Evolutionary conservation across 2,329 filamentous ascomycete species (phyloP).

Genomic region (Trichoderma arundinaceum): DNA sequence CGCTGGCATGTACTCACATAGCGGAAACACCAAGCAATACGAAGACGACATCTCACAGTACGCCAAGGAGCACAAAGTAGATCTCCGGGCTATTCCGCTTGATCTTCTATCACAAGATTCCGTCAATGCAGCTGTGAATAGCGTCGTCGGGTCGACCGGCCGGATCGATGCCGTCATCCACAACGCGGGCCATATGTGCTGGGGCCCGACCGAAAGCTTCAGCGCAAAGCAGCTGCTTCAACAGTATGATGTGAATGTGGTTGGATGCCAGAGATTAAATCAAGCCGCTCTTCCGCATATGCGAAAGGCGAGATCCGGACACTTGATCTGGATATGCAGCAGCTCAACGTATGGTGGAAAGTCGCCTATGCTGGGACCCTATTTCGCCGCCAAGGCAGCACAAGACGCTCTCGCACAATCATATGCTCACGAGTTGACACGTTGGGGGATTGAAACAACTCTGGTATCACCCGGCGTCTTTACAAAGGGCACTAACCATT

Average conservation of each 20-base stretch:
- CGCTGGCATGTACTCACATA: constrained; percentile 20
- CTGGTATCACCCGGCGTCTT: constrained; percentile 16
- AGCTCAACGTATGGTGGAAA: constrained; percentile 24
- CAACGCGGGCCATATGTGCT: constrained; percentile 23
- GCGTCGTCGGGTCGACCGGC: constrained; percentile 8
- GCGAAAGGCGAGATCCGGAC: constrained; percentile 15
- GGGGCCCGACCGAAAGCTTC: constrained; percentile 22
- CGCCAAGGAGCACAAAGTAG: constrained; percentile 16
- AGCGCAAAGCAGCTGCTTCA: constrained; percentile 22
- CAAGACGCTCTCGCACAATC: constrained; percentile 16
- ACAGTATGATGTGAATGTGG: constrained; percentile 15
- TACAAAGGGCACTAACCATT: constrained; percentile 16
- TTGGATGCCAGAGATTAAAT: constrained; percentile 20
- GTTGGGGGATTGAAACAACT: constrained; percentile 23
- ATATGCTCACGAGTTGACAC: constrained; percentile 7
- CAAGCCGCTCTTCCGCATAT: constrained; percentile 15
- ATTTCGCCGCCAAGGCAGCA: constrained; percentile 25
- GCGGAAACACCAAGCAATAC: constrained; percentile 16
- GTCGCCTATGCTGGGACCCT: constrained; percentile 20
- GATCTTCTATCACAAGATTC: constrained; percentile 19
- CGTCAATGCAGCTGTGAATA: constrained; percentile 13
- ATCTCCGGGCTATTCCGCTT: constrained; percentile 2
- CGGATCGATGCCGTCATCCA: constrained; percentile 25
- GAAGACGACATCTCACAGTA: constrained; percentile 15
- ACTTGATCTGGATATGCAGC: constrained; percentile 20